phyloP scores from a whole-genome alignment of 306 rosid species.

The Prunus persica region DNA sequence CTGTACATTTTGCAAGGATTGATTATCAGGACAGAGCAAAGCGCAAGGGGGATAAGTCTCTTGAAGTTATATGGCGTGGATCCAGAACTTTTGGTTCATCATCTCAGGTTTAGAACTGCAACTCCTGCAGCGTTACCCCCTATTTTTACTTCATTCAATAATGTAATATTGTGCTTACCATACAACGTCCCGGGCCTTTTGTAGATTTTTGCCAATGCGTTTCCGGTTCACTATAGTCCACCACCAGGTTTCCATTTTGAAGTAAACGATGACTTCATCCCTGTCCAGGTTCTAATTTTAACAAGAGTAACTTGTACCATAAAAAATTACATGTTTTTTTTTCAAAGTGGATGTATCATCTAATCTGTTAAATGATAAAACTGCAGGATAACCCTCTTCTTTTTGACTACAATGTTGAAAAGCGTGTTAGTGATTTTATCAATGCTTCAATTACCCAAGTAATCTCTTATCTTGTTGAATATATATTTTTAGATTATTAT shows the following conservation, averaged over 20 bases:
- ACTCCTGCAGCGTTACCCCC: neutral
- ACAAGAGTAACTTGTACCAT: neutral
- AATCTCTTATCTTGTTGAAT: slow-evolving; percentile 16
- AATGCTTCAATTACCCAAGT: slow-evolving; percentile 53
- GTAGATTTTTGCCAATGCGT: slow-evolving; percentile 83
- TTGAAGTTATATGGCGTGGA: slow-evolving; percentile 93
- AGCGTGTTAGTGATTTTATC: slow-evolving; percentile 66
- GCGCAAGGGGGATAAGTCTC: slow-evolving; percentile 66
- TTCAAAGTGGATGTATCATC: neutral
- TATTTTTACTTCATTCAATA: neutral
- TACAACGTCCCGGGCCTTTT: slow-evolving; percentile 10
- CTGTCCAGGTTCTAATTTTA: slow-evolving; percentile 59
- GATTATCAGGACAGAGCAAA: slow-evolving; percentile 82
- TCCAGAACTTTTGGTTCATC: slow-evolving; percentile 83
- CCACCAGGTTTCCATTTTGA: slow-evolving; percentile 71
- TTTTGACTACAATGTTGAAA: slow-evolving; percentile 59
- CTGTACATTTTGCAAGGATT: slow-evolving; percentile 89
- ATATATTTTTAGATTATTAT: neutral
- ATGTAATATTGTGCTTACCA: neutral
- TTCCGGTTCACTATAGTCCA: slow-evolving; percentile 71
- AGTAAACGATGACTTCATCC: slow-evolving; percentile 37
- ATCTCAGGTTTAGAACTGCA: slow-evolving; percentile 52
- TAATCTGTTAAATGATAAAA: slow-evolving; percentile 19
- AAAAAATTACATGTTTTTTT: neutral
- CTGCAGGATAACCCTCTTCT: slow-evolving; percentile 77